Percentiles rank a stretch among this genome's conserved stretches.
Conservation (phyloP, 2,329 filamentous ascomycete species). For the Xylaria sp. region DNA sequence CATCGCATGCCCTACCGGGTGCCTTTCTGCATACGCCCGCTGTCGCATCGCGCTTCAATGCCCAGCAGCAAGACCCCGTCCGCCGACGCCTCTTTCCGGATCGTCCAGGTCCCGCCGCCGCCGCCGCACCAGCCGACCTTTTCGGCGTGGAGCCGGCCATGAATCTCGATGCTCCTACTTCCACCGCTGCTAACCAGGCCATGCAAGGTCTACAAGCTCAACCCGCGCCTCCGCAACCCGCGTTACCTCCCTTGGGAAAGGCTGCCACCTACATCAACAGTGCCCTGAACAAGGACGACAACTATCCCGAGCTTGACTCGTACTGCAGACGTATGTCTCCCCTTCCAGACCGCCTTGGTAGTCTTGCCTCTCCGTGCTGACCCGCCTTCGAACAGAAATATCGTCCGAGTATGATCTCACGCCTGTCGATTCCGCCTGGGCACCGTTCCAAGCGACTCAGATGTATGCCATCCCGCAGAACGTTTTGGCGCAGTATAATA, state of each 20-base stretch:
- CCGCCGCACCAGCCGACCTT: conserved; percentile 21
- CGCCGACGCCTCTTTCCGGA: conserved; percentile 55
- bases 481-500: conserved; percentile 91
- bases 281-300: conserved; percentile 73
- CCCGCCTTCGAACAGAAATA: conserved; percentile 61
- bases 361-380: conserved; percentile 13
- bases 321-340: conserved; percentile 79
- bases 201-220: conserved; percentile 34
- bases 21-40: conserved; percentile 77
- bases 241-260: conserved; percentile 67
- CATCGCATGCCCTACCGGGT: conserved; percentile 73
- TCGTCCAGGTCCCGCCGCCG: conserved; percentile 15
- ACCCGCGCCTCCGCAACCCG: conserved; percentile 46
- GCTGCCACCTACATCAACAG: conserved; percentile 84
- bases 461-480: conserved; percentile 89
- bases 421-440: conserved; percentile 69
- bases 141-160: conserved; percentile 22
- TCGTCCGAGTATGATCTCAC: conserved; percentile 91
- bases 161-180: conserved; percentile 21
- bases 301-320: conserved; percentile 85
- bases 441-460: conserved; percentile 84
- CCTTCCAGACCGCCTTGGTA: neutral
- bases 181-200: conserved; percentile 26
- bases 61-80: conserved; percentile 47
- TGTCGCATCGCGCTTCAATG: conserved; percentile 51